phyloP scores from a whole-genome alignment of 768 basidiomycete species.

The Amanita subjunquillea region DNA sequence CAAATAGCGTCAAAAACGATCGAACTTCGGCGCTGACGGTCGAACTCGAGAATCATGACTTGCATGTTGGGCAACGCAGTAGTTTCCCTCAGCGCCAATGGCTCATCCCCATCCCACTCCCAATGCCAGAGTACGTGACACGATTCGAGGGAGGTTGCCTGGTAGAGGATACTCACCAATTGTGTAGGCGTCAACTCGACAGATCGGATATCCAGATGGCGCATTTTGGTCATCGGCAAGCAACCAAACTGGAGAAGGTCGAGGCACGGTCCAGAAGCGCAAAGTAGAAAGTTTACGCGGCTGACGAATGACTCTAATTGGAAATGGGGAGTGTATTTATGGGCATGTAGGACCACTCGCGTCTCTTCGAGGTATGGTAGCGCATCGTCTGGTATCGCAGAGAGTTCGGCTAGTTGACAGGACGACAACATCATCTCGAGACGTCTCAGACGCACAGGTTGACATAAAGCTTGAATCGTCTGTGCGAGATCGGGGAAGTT shows the following conservation, averaged over 20 bases:
- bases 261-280: not conserved
- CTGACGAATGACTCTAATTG: not conserved
- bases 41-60: not conserved
- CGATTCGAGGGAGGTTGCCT: not conserved
- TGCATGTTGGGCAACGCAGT: slow-evolving; percentile 1
- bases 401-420: not conserved
- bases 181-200: not conserved
- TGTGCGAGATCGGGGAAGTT: not conserved
- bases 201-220: not conserved
- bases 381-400: not conserved
- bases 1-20: not conserved
- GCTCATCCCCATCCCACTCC: not conserved
- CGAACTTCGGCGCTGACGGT: not conserved
- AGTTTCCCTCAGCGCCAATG: not conserved
- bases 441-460: not conserved
- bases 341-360: not conserved
- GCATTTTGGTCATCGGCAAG: not conserved
- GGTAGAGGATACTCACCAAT: not conserved
- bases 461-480: not conserved
- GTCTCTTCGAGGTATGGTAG: not conserved
- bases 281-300: not conserved
- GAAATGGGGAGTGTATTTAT: not conserved
- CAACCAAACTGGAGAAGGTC: not conserved
- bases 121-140: not conserved
- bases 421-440: slow-evolving; percentile 1